These are phyloP conservation scores for Ceratopteris richardii DNA, from an alignment of 75 land plant genomes.

Conservation along the genomic window DNA sequence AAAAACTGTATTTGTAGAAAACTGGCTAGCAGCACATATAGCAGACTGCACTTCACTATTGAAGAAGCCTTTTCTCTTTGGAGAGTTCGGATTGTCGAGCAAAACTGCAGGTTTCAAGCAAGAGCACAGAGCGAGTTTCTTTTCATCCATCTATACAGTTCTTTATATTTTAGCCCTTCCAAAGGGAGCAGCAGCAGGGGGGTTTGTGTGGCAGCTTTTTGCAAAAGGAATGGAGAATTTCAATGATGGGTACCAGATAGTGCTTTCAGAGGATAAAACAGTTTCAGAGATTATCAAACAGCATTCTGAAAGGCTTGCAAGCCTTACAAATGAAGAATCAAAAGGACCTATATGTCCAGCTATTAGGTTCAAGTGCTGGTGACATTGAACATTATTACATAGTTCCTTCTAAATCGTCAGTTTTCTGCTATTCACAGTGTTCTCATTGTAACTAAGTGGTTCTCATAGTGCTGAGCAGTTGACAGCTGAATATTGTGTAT, in stretches of 20 bases:
- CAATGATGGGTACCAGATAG: conserved; percentile 75
- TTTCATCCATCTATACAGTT: conserved; percentile 35
- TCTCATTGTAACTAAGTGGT: too few relatives aligned
- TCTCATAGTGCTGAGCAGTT: too few relatives aligned
- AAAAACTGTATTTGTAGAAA: conserved; percentile 31
- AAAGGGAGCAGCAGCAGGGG: conserved; percentile 59
- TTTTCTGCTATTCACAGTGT: too few relatives aligned
- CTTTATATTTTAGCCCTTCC: conserved; percentile 48
- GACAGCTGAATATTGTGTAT: too few relatives aligned
- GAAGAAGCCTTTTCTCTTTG: conserved; percentile 66
- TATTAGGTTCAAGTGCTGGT: too few relatives aligned
- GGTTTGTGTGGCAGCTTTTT: conserved; percentile 68
- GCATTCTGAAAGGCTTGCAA: background rate
- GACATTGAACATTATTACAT: too few relatives aligned
- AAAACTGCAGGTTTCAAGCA: conserved; percentile 15
- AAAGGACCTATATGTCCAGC: too few relatives aligned
- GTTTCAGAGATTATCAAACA: background rate
- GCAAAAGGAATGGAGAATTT: conserved; percentile 57
- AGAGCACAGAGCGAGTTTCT: conserved; percentile 30
- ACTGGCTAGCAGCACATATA: conserved; percentile 58
- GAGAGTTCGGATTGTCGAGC: conserved; percentile 55
- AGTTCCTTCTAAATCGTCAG: too few relatives aligned
- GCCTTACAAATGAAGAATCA: background rate
- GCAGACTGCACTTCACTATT: conserved; percentile 40
- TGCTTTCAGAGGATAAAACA: conserved; percentile 25